phyloP scores from a whole-genome alignment of 2,329 filamentous ascomycete species.

The Botrytis aclada region DNA sequence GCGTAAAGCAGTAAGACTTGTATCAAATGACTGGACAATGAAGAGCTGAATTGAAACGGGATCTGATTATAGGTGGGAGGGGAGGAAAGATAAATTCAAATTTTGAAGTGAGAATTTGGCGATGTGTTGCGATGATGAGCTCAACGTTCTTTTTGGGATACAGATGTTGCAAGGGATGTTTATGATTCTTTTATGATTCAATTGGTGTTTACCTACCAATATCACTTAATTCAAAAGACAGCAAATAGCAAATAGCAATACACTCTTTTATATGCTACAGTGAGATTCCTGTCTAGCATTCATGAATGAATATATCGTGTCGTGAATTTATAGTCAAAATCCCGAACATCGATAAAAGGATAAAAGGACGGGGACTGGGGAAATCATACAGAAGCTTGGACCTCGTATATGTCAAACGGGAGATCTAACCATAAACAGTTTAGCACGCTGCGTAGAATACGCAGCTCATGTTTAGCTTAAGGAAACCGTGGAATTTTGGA shows the following conservation, averaged over 20 bases:
- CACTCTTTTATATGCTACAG: not conserved
- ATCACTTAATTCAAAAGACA: not conserved
- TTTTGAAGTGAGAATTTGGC: not conserved
- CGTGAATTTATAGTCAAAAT: not conserved
- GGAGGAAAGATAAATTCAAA: not conserved
- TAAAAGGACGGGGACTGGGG: not conserved
- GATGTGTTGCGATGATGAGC: not conserved
- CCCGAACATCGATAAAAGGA: not conserved
- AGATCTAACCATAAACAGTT: constrained; percentile 1
- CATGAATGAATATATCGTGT: not conserved
- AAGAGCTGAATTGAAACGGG: not conserved
- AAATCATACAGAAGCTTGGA: not conserved
- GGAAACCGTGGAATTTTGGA: constrained; percentile 31
- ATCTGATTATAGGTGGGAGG: not conserved
- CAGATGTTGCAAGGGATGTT: not conserved
- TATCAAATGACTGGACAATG: not conserved
- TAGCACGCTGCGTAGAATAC: not conserved
- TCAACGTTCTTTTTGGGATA: not conserved
- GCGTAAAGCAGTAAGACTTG: not conserved
- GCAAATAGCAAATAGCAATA: not conserved
- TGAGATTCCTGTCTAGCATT: not conserved
- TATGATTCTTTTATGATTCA: constrained; percentile 8
- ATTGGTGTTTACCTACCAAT: not conserved
- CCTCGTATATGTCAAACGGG: not conserved
- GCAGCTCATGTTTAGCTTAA: constrained; percentile 16